Evolutionary conservation across 1,284 basidiomycete species (phyloP).

Genomic region (Cutaneotrichosporon dermatis): DNA sequence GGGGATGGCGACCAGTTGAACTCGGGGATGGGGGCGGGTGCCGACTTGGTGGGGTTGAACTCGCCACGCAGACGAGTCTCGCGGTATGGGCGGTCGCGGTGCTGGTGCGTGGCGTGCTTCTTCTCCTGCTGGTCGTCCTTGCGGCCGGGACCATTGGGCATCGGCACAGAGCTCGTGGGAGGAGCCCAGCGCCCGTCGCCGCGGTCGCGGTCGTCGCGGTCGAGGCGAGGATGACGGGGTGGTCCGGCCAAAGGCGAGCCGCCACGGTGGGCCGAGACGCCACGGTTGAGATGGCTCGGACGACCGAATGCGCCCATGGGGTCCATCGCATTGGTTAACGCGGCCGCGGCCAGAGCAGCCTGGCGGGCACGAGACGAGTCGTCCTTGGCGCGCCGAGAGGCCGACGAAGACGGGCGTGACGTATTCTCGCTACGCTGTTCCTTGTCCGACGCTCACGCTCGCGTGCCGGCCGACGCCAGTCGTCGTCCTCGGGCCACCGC

Average conservation of each 20-base stretch:
- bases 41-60: constrained; percentile 2
- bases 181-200: constrained; percentile 9
- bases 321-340: constrained; percentile 28
- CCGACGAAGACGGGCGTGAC: neutral
- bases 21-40: constrained; percentile 2
- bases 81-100: neutral
- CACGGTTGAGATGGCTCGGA: constrained; percentile 15
- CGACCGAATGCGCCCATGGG: constrained; percentile 36
- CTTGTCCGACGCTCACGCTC: constrained; percentile 10
- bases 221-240: neutral
- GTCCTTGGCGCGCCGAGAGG: constrained; percentile 14
- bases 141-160: neutral
- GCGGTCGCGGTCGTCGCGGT: neutral
- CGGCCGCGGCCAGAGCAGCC: constrained; percentile 31
- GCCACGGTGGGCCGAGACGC: constrained; percentile 1
- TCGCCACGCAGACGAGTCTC: neutral
- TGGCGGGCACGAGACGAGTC: constrained; percentile 20
- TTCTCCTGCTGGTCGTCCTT: neutral
- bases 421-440: neutral
- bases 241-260: constrained; percentile 10
- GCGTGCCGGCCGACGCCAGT: constrained; percentile 27
- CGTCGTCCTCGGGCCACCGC: constrained; percentile 29
- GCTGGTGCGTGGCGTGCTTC: neutral
- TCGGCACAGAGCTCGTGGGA: constrained; percentile 8
- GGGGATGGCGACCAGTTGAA: neutral